A percentile compares a stretch with the other conserved stretches of the same genome.
These are phyloP conservation scores for Russula ochroleuca DNA, from an alignment of 768 basidiomycete genomes.

Conservation along the genomic window DNA sequence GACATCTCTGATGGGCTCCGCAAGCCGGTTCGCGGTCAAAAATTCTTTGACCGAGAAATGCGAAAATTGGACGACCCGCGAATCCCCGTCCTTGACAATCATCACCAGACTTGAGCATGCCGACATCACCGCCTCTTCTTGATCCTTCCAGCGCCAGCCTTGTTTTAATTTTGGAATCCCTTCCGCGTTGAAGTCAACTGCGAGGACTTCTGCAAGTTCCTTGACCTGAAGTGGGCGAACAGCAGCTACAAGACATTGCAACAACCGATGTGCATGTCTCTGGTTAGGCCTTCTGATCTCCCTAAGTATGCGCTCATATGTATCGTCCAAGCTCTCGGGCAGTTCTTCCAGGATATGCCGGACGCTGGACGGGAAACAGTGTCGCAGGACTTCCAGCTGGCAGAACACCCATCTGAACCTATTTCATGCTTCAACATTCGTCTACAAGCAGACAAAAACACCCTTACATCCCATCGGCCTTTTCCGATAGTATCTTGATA, in stretches of 20 bases:
- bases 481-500: not conserved
- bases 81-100: not conserved
- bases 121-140: not conserved
- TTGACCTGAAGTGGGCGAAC: slow-evolving; percentile 8
- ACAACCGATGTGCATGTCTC: not conserved
- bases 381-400: not conserved
- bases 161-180: not conserved
- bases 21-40: not conserved
- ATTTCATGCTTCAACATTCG: too few species aligned
- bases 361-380: not conserved
- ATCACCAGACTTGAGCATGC: not conserved
- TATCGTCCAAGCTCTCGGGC: not conserved
- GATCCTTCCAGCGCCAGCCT: not conserved
- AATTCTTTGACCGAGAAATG: slow-evolving; percentile 3
- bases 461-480: not conserved
- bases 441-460: not conserved
- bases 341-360: not conserved
- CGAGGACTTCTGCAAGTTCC: slow-evolving; percentile 2
- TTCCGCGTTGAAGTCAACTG: not conserved
- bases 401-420: not conserved
- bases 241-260: slow-evolving; percentile 1
- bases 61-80: not conserved
- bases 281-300: not conserved
- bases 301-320: slow-evolving; percentile 3
- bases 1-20: not conserved